Percentiles rank a stretch among this genome's conserved stretches.
These are phyloP conservation scores for Nannochloropsis oceanica DNA, from an alignment of 108 stramenopile genomes.

Conservation along the genomic window DNA sequence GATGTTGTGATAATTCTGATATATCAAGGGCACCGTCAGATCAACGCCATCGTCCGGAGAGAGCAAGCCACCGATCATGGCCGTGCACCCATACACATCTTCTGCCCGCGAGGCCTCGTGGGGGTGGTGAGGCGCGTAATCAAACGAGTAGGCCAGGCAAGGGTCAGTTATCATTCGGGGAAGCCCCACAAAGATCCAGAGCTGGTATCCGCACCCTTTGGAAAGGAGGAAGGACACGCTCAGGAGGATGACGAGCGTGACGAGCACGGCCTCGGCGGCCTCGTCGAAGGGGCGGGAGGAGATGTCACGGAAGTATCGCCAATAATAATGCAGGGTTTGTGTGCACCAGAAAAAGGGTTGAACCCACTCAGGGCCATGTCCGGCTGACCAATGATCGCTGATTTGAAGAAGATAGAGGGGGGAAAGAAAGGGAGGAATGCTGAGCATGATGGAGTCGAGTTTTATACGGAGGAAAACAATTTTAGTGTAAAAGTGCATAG, in stretches of 20 bases:
- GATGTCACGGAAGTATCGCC: neutral
- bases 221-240: neutral
- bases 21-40: neutral
- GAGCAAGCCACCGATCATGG: neutral
- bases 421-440: neutral
- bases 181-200: neutral
- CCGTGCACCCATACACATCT: neutral
- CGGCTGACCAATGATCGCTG: neutral
- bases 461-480: too few species aligned
- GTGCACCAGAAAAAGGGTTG: neutral
- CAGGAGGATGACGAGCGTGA: neutral
- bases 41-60: neutral
- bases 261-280: neutral
- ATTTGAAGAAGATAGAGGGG: neutral
- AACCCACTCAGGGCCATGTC: neutral
- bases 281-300: neutral
- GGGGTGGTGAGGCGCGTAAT: neutral
- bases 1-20: neutral
- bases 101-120: neutral
- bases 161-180: neutral
- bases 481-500: too few species aligned
- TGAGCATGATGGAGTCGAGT: too few species aligned
- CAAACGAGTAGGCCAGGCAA: neutral
- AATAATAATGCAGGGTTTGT: neutral
- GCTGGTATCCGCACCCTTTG: neutral